A percentile compares a stretch with the other conserved stretches of the same genome.
These are phyloP conservation scores for Nephromyces sp. DNA, from an alignment of 169 alveolate genomes.

Conservation along the genomic window DNA sequence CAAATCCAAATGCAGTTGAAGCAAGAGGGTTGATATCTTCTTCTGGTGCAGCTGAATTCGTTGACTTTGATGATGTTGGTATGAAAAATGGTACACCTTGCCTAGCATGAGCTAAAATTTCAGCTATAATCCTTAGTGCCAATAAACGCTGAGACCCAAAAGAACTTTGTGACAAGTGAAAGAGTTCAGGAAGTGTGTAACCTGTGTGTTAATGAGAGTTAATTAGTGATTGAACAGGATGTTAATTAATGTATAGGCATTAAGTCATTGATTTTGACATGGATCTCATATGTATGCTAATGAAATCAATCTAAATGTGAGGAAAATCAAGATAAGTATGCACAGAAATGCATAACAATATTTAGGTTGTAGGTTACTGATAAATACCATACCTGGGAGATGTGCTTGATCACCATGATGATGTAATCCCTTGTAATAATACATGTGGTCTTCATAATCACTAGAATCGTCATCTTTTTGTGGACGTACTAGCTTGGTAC, in stretches of 20 bases:
- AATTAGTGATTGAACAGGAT: no score
- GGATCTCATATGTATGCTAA: no score
- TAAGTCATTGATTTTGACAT: no score
- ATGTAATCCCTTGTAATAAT: conserved; percentile 29
- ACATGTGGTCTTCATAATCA: conserved; percentile 10
- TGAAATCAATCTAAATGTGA: no score
- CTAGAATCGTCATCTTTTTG: background rate
- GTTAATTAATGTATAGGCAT: no score
- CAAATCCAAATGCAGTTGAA: background rate
- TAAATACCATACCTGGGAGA: conserved; percentile 29
- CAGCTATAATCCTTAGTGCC: background rate
- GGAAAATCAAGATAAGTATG: no score
- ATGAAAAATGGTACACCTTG: background rate
- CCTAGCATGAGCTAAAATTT: background rate
- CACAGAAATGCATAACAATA: no score
- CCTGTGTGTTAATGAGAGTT: no score
- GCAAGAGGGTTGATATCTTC: background rate
- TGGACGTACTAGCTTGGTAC: conserved; percentile 10
- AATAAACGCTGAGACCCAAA: background rate
- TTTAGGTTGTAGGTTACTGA: no score
- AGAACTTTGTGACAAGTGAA: background rate
- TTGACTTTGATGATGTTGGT: background rate
- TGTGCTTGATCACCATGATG: conserved; percentile 38
- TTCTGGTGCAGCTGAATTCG: background rate
- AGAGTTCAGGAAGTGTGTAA: background rate